Evolutionary conservation across 192 early-diverging fungal species (phyloP).

Genomic region (Podila clonocystis): DNA sequence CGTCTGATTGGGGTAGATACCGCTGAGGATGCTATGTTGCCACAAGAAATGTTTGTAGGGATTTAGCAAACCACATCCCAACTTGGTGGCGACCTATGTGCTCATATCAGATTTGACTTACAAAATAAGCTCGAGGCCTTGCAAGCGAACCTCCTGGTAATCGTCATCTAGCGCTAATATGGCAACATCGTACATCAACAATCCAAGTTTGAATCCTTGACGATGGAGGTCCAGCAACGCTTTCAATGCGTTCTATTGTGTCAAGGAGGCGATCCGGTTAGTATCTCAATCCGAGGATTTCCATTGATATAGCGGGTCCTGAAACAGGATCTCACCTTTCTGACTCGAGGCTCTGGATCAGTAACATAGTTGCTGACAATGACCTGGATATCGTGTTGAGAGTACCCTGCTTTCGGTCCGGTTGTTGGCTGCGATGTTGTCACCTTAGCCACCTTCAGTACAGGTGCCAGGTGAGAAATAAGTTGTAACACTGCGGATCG

Average conservation of each 20-base stretch:
- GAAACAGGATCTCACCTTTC: conserved; percentile 49
- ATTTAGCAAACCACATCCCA: no score
- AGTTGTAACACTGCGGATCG: conserved; percentile 56
- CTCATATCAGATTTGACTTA: conserved; percentile 30
- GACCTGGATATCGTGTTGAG: conserved; percentile 54
- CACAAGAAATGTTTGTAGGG: background rate
- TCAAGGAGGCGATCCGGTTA: background rate
- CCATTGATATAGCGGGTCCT: no score
- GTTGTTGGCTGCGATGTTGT: background rate
- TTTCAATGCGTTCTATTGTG: conserved; percentile 55
- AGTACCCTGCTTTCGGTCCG: conserved; percentile 15
- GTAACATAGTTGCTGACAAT: conserved; percentile 60
- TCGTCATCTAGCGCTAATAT: conserved; percentile 76
- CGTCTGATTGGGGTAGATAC: conserved; percentile 55
- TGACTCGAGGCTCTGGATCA: conserved; percentile 61
- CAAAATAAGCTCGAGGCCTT: conserved; percentile 75
- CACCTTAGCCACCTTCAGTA: conserved; percentile 18
- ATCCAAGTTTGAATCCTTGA: conserved; percentile 55
- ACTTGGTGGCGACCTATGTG: background rate
- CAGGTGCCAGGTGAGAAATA: conserved; percentile 52
- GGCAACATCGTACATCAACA: conserved; percentile 69
- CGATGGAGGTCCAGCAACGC: conserved; percentile 59
- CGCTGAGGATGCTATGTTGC: conserved; percentile 54
- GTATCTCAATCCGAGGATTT: no score
- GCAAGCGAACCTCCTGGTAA: conserved; percentile 77